Evolutionary conservation across 169 alveolate genomes (phyloP).

Genomic region (Cryptosporidium ryanae): DNA sequence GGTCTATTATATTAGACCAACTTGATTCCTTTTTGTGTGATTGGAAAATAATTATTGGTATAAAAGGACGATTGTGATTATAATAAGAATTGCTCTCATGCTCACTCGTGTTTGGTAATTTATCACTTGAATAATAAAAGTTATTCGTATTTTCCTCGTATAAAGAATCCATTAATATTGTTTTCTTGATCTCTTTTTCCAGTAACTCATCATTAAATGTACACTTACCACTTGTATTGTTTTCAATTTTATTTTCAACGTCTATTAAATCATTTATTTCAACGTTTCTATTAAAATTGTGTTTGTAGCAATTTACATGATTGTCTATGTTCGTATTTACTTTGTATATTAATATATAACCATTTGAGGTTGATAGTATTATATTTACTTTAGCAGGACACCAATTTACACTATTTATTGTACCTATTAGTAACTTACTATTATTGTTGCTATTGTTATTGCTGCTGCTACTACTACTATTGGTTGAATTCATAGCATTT

Average conservation of each 20-base stretch:
- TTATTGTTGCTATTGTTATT: not conserved
- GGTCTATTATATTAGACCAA: conserved; percentile 50
- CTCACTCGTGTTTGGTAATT: no score
- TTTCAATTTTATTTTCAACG: not conserved
- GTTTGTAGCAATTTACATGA: not conserved
- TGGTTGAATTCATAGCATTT: no score
- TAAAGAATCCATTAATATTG: no score
- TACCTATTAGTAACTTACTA: conserved; percentile 14
- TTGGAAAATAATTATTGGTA: conserved; percentile 17
- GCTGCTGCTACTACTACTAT: not conserved
- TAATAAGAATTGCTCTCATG: no score
- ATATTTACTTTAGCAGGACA: conserved; percentile 41
- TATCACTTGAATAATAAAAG: no score
- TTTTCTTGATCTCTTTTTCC: not conserved
- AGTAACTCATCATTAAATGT: no score
- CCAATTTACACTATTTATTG: conserved; percentile 52
- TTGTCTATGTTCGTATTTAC: conserved; percentile 1
- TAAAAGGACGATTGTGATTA: conserved; percentile 12
- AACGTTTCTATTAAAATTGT: no score
- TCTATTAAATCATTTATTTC: no score
- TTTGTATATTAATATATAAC: conserved; percentile 41
- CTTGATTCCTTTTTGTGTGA: conserved; percentile 24
- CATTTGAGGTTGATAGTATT: conserved; percentile 45
- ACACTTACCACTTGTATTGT: not conserved
- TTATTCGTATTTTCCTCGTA: no score